Percentiles rank a stretch among this genome's conserved stretches.
These are phyloP conservation scores for Diaporthe aspalathi DNA, from an alignment of 2,329 filamentous ascomycete genomes.

Conservation along the genomic window DNA sequence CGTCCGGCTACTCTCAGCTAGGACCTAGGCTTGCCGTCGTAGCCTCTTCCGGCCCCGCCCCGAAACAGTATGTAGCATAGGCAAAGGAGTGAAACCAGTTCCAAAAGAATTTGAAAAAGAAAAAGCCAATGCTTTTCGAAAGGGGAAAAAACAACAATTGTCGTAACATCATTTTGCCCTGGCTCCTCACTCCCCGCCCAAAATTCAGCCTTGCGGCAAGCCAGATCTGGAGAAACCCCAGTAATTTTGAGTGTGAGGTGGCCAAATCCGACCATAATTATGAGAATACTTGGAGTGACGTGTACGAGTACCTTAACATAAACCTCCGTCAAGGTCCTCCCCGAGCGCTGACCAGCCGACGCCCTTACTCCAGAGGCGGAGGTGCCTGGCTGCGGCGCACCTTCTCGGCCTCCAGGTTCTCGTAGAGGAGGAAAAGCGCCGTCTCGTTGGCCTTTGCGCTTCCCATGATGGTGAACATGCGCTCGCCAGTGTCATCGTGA, in stretches of 20 bases:
- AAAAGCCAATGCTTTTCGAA: conserved; percentile 50
- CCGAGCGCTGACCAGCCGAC: conserved; percentile 36
- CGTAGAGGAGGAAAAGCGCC: conserved; percentile 94
- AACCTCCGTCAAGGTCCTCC: conserved; percentile 36
- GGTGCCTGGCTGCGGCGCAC: conserved; percentile 90
- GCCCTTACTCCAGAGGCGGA: conserved; percentile 59
- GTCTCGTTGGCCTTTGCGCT: conserved; percentile 94
- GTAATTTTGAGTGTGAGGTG: conserved; percentile 51
- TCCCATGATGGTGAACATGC: conserved; percentile 99
- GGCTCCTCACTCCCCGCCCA: conserved; percentile 56
- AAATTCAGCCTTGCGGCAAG: conserved; percentile 71
- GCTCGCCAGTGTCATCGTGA: conserved; percentile 96
- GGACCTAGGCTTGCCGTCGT: conserved; percentile 23
- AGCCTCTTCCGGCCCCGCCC: conserved; percentile 33
- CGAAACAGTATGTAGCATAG: conserved; percentile 42
- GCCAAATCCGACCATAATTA: conserved; percentile 64
- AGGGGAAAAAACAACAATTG: conserved; percentile 43
- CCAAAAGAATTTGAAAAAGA: conserved; percentile 45
- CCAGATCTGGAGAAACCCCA: conserved; percentile 68
- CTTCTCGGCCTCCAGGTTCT: conserved; percentile 99
- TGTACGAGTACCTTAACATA: conserved; percentile 41
- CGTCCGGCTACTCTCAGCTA: conserved; percentile 37
- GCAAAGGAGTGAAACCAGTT: conserved; percentile 53
- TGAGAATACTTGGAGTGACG: conserved; percentile 44
- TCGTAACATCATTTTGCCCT: conserved; percentile 59